Conservation (phyloP, 148 eudicot genomes). For the Amaranthus hypochondriacus region DNA sequence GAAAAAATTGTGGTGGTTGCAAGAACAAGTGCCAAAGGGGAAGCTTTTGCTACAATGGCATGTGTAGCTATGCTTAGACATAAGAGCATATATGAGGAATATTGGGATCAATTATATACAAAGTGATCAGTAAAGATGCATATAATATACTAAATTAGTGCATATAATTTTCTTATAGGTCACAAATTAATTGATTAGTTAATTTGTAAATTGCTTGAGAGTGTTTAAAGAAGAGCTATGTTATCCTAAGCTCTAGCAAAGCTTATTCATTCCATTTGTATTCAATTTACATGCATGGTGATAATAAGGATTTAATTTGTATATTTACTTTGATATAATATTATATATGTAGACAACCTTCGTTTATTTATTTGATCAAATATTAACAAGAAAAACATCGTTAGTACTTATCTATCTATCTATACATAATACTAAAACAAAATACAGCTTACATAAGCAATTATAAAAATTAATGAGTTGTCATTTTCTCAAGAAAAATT, state of each 20-base stretch:
- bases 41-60: conserved; percentile 42
- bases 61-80: conserved; percentile 59
- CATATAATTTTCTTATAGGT: neutral
- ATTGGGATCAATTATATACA: neutral
- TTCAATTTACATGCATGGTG: no score
- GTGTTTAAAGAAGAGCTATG: neutral
- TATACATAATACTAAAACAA: no score
- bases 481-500: no score
- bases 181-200: neutral
- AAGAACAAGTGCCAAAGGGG: conserved; percentile 47
- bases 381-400: no score
- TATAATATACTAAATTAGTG: neutral
- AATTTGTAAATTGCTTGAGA: neutral
- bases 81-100: neutral
- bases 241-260: neutral
- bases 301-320: no score
- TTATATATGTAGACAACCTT: no score
- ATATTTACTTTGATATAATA: no score
- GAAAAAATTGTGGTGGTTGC: conserved; percentile 57
- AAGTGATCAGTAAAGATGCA: neutral
- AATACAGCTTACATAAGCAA: no score
- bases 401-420: no score
- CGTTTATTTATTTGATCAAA: no score
- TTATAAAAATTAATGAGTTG: no score
- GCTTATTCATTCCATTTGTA: conserved; percentile 14